These are phyloP conservation scores for Colletotrichum godetiae DNA, from an alignment of 2,329 filamentous ascomycete species.

Conservation along the genomic window DNA sequence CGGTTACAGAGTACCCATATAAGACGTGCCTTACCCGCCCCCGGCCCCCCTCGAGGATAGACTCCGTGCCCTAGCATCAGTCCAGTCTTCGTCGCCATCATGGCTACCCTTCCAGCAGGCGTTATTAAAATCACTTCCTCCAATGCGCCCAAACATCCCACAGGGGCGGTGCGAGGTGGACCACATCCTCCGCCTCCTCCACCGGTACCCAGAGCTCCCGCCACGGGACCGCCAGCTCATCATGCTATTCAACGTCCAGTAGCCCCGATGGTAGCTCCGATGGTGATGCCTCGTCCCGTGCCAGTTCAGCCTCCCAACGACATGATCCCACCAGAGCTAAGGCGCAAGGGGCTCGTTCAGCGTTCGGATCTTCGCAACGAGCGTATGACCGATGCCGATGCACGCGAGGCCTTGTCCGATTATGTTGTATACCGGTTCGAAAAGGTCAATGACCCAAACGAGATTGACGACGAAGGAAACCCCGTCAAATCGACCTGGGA, in stretches of 20 bases:
- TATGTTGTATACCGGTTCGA: slow-evolving; percentile 56
- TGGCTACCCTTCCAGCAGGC: slow-evolving; percentile 13
- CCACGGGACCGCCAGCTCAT: neutral
- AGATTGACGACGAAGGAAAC: slow-evolving; percentile 50
- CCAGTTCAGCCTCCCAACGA: slow-evolving; percentile 22
- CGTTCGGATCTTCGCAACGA: slow-evolving; percentile 52
- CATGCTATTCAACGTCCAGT: neutral
- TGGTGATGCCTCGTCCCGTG: neutral
- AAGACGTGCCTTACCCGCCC: neutral
- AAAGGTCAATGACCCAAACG: slow-evolving; percentile 46
- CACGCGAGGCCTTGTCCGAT: slow-evolving; percentile 51
- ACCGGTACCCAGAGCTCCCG: neutral
- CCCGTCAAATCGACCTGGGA: slow-evolving; percentile 53
- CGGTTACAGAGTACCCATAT: neutral
- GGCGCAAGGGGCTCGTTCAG: slow-evolving; percentile 35
- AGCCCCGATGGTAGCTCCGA: neutral
- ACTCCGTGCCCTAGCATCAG: neutral
- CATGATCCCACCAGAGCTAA: slow-evolving; percentile 34
- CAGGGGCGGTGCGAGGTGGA: neutral
- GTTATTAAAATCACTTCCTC: slow-evolving; percentile 1
- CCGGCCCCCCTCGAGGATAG: neutral
- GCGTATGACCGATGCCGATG: slow-evolving; percentile 50
- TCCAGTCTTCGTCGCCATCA: slow-evolving; percentile 5
- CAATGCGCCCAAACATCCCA: neutral
- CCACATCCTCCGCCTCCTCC: slow-evolving; percentile 14